Percentiles rank a stretch among this genome's conserved stretches.
phyloP scores from a whole-genome alignment of 2,329 filamentous ascomycete species.

The Pseudogymnoascus sp. region DNA sequence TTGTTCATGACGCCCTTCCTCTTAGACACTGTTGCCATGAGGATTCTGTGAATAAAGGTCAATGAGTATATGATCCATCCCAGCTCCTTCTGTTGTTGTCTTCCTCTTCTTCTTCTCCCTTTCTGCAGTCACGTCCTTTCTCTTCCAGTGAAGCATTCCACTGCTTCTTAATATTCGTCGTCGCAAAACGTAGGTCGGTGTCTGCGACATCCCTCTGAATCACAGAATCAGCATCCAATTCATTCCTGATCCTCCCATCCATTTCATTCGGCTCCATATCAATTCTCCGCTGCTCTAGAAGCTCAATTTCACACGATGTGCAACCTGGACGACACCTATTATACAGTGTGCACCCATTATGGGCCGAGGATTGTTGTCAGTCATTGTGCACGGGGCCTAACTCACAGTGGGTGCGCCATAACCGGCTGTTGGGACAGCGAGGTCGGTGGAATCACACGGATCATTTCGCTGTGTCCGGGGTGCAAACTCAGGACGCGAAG shows the following conservation, averaged over 20 bases:
- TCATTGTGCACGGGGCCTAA: not conserved
- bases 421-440: slow-evolving; percentile 1
- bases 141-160: not conserved
- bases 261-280: not conserved
- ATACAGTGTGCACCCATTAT: not conserved
- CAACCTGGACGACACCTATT: not conserved
- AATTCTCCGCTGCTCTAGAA: not conserved
- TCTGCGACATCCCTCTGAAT: not conserved
- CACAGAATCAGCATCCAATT: not conserved
- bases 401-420: not conserved
- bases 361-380: not conserved
- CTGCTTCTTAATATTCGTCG: not conserved
- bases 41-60: not conserved
- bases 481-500: not conserved
- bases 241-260: not conserved
- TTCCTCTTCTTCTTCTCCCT: not conserved
- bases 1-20: not conserved
- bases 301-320: not conserved
- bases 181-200: not conserved
- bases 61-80: not conserved
- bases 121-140: not conserved
- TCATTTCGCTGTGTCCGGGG: not conserved
- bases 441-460: not conserved
- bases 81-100: not conserved
- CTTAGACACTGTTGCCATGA: not conserved